Evolutionary conservation across 2,329 filamentous ascomycete species (phyloP), one percentile per base, ranked within the genome.

Genomic region (Aspergillus sp.): DNA sequence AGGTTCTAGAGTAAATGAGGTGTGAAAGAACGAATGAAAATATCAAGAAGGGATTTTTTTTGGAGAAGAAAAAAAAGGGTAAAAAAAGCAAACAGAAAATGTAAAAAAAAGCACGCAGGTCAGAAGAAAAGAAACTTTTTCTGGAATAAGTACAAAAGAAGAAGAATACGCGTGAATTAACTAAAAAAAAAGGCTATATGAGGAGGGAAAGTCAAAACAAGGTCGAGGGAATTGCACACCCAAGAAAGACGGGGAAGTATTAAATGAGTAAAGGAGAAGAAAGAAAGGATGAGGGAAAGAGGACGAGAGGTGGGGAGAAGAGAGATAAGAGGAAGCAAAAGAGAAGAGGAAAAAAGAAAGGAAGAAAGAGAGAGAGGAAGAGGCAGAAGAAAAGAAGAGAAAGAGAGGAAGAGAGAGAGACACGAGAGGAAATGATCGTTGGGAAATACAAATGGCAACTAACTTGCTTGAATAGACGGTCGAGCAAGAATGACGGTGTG

Each of bases 401-500:
- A 29, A 49, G 26, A 31, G 47, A 42, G 20, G 39, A 53, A 47
- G 54, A 51, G 54, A 45, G 50, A 49, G 54, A 39, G 46, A 61
- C 56, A 42, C 56, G 52, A 64, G 57, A 64, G 61, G 63, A 61
- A 63, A 64, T 56, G 65, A 65, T 64, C 61, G 60, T 60, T 61
- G 62, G 58, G 58, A 58, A 54, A 65, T 66, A 59, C 59, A 65
- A 66, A 65, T 64, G 59, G 59, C 50, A 58, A 52, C 50, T 52
- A 31, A 47, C 18, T 47, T 20, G 45, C 9, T 18, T 52, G 22
- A 56, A n/a, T 39, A 22, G 53, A 61, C 36, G 54, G 55, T 52
- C 46, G 56, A 58, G 56, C 52, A 60, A 64, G 59, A 65, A 67
- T 69, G 69, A 71, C 69, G 68, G 69, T 71, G 68, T 71, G 68